Percentiles rank a stretch among this genome's conserved stretches.
Conservation (phyloP, 495 filamentous ascomycete genomes). For the Daldinia loculata region DNA sequence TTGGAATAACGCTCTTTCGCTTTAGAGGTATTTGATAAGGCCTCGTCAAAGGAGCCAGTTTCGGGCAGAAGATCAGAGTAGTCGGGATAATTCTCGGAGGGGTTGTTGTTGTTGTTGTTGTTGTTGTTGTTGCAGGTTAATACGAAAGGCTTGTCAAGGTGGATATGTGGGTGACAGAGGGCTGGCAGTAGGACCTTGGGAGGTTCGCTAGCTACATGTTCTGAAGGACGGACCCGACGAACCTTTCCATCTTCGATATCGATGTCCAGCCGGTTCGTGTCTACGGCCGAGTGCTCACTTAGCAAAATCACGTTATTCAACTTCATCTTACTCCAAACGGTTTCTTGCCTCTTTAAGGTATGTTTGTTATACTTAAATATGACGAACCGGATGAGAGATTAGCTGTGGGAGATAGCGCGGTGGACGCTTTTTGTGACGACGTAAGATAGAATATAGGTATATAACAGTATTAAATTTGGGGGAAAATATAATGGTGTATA, state of each 20-base stretch:
- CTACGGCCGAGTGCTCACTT: neutral
- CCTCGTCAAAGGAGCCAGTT: constrained; percentile 71
- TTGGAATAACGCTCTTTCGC: constrained; percentile 70
- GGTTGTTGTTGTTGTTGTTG: too few species aligned
- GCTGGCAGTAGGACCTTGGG: constrained; percentile 61
- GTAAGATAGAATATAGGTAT: too few species aligned
- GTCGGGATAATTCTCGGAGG: constrained; percentile 50
- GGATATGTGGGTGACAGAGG: constrained; percentile 79
- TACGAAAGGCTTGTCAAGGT: constrained; percentile 79
- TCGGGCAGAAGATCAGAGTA: constrained; percentile 67
- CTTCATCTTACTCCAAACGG: constrained; percentile 5
- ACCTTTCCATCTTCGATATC: constrained; percentile 33
- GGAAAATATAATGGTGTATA: neutral
- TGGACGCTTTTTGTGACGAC: too few species aligned
- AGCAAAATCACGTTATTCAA: constrained; percentile 22
- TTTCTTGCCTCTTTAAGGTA: neutral
- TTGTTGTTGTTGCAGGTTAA: constrained; percentile 53
- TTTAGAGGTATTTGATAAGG: constrained; percentile 64
- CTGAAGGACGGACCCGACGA: constrained; percentile 23
- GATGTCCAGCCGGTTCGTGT: constrained; percentile 25
- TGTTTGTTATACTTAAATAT: neutral
- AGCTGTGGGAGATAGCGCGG: too few species aligned
- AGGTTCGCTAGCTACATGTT: constrained; percentile 14
- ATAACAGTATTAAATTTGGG: neutral
- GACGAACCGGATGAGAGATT: too few species aligned